Base-by-base conservation (phyloP, 208 protist species). In the Acanthamoeba castellanii region DNA sequence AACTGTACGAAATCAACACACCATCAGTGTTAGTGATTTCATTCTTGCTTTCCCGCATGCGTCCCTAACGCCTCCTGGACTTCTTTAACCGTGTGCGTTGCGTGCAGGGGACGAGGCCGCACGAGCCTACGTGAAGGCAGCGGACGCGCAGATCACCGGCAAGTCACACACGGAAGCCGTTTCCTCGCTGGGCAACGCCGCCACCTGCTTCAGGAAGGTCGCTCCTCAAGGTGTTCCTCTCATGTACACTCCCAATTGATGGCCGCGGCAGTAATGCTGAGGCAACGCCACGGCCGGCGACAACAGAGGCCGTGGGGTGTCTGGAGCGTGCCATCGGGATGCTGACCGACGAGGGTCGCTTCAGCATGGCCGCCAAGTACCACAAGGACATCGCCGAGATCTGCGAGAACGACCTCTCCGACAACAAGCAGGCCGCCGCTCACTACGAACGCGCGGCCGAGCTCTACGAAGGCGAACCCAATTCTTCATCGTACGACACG, bases 351-450 rank as follows among this genome's bases (percentile, higher is more conserved):
- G 70, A 78, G 37, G 70, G 70, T 9, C 70, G 70, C 37, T 78
- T 78, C 70, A 78, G 70, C 70, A 78, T 78, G 70, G 70, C 70
- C 16, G 70, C 70, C 70, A 78, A 78, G 70, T 78, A 78, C 70
- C 70, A 78, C 70, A 78, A 78, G 70, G 70, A 78, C 34, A 7
- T 78, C 18, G 70, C 70, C 18, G 70, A 78, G 70, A 78, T 78
- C 30, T 37, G 4, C 70, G 70, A 78, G 34, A 78, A 3, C 70
- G 70, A 78, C 37, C n/a, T 78, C 25, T 22, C 70, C 34, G 70
- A 78, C 70, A 78, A 50, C 34, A 47, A 37, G 32, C 70, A 47
- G 70, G 70, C 70, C 70, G 70, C 70, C 34, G 14, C 70, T 14
- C 70, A 78, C 37, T 78, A 78, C n/a, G 70, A 78, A 25, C 70